Evolutionary conservation across 2,329 filamentous ascomycete species (phyloP).

Genomic region (Metarhizium brunneum): DNA sequence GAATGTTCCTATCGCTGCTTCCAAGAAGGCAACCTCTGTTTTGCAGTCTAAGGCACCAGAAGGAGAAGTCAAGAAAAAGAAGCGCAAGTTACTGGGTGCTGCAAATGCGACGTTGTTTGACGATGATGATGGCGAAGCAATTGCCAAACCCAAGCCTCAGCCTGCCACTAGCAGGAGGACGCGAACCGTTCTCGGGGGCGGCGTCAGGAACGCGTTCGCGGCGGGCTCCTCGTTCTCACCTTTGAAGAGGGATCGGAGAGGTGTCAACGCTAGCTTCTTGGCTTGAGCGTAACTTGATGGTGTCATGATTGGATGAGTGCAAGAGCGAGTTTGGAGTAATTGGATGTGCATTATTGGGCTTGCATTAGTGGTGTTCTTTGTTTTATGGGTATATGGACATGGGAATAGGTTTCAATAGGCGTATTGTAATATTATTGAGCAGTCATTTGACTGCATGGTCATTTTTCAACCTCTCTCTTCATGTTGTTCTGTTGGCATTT

Average conservation of each 20-base stretch:
- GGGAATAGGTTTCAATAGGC: neutral
- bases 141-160: neutral
- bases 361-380: neutral
- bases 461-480: neutral
- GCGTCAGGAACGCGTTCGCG: constrained; percentile 37
- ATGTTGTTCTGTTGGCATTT: neutral
- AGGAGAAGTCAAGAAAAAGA: constrained; percentile 51
- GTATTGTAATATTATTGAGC: neutral
- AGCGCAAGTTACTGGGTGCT: constrained; percentile 59
- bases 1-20: constrained; percentile 11
- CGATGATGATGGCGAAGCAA: constrained; percentile 47
- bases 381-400: neutral
- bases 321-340: neutral
- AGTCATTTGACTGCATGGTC: neutral
- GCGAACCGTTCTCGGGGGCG: constrained; percentile 12
- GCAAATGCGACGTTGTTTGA: constrained; percentile 61
- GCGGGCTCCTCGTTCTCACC: constrained; percentile 55
- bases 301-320: neutral
- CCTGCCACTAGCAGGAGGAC: constrained; percentile 4
- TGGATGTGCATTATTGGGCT: neutral
- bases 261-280: constrained; percentile 52
- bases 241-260: constrained; percentile 59
- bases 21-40: constrained; percentile 8
- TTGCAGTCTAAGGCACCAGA: constrained; percentile 14
- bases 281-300: constrained; percentile 21